Base-by-base conservation (phyloP, 805 yeast genomes). In the Kockiozyma suomiensis region DNA sequence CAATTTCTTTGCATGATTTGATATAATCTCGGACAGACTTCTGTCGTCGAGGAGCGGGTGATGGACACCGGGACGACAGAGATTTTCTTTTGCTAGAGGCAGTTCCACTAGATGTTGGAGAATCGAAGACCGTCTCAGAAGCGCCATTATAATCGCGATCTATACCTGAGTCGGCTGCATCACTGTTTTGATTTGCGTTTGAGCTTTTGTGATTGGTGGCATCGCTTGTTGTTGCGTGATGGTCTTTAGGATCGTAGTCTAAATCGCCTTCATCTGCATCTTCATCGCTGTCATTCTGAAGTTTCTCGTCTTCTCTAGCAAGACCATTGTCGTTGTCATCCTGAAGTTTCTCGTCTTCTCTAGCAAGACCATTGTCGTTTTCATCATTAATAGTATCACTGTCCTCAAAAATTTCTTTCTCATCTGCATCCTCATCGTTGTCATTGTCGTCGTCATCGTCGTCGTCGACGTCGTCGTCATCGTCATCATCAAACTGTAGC, bases 1-100 rank as follows among this genome's bases (percentile, higher is more conserved):
- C 75, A 0, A 76, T 71, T 37, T 78, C 80, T 65, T 87, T 64
- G 79, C 77, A 42, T 77, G 72, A 21, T 76, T 73, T 15, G 81
- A 74, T 59, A 77, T 75, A 52, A 69, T 66, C 51, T 74, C 75
- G 40, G 77, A 75, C 19, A 15, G 65, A 55, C 68, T 71, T 78
- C 41, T 73, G 68, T 67, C 60, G 68, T 60, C 57, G 62, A 3
- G 61, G 60, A 6, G 64, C 43, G 12, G 66, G 57, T 59, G 67
- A 52, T 38, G 70, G 57, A 15, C 54, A 47, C 12, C 58, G 51
- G 13, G 68, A 56, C 10, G 66, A 64, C 2, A 66, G 68, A 15
- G 62, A 50, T 74, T 74, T 74, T 77, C 70, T 67, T 66, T 62
- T 76, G 40, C 51, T 60, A 32, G 50, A 23, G 17, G 53, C 38